A percentile compares a stretch with the other conserved stretches of the same genome.
Conservation (phyloP, 805 yeast genomes). For the Candida methanosorbosa region DNA sequence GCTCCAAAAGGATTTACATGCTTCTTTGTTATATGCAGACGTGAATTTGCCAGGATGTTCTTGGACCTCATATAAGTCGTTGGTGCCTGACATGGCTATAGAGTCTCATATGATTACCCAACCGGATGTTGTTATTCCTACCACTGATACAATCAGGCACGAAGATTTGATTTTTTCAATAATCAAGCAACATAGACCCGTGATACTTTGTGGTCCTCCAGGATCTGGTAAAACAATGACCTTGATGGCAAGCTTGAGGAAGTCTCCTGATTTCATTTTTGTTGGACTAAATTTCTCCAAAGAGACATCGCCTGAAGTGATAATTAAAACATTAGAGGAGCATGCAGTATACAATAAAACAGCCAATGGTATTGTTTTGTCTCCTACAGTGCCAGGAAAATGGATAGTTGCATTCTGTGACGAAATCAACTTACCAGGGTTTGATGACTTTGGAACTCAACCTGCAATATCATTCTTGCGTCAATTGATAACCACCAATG, state of each 20-base stretch:
- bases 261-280: constrained; percentile 47
- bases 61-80: constrained; percentile 34
- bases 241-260: constrained; percentile 56
- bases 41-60: constrained; percentile 34
- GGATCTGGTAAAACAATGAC: constrained; percentile 98
- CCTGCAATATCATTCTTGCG: constrained; percentile 62
- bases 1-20: constrained; percentile 3
- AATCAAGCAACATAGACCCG: constrained; percentile 45
- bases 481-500: constrained; percentile 61
- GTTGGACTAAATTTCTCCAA: constrained; percentile 76
- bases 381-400: constrained; percentile 54
- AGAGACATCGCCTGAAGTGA: constrained; percentile 55
- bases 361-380: constrained; percentile 40
- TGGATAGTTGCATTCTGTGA: constrained; percentile 85
- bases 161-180: constrained; percentile 52
- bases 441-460: constrained; percentile 69
- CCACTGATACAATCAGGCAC: constrained; percentile 66
- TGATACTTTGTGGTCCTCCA: constrained; percentile 90
- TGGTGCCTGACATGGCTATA: constrained; percentile 34
- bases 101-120: constrained; percentile 51
- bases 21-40: constrained; percentile 31
- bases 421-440: constrained; percentile 76
- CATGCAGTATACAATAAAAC: constrained; percentile 53
- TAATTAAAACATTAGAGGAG: constrained; percentile 63
- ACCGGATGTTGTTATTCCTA: constrained; percentile 66